phyloP scores from a whole-genome alignment of 805 yeast genomes.

The Diddensiella transvaalensis region DNA sequence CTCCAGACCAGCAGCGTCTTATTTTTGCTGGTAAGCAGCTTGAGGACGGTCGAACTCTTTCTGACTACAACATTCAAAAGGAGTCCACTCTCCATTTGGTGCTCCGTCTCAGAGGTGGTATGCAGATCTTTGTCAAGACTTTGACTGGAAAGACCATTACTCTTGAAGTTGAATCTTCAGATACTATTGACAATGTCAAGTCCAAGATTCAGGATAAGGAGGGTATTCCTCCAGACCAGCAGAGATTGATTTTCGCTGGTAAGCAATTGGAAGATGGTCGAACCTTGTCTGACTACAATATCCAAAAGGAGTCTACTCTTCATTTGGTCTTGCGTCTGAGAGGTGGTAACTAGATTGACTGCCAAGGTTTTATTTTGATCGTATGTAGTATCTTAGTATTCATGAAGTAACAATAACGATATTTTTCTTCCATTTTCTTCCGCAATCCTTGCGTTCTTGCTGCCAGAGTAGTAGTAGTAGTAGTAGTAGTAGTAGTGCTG shows the following conservation, averaged over 20 bases:
- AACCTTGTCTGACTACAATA: slow-evolving; percentile 98
- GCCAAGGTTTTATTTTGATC: not conserved
- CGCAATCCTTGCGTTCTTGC: too few relatives aligned
- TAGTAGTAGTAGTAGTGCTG: too few relatives aligned
- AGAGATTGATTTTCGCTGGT: slow-evolving; percentile 99
- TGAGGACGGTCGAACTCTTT: slow-evolving; percentile 90
- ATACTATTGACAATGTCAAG: slow-evolving; percentile 98
- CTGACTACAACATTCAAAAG: slow-evolving; percentile 94
- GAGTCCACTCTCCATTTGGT: slow-evolving; percentile 85
- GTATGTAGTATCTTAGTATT: too few relatives aligned
- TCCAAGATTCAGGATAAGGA: slow-evolving; percentile 98
- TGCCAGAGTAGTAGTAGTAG: too few relatives aligned
- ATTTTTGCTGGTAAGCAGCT: slow-evolving; percentile 95
- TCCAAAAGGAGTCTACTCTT: slow-evolving; percentile 98
- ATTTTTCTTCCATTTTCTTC: too few relatives aligned
- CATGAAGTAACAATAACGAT: not conserved
- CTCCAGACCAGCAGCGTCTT: slow-evolving; percentile 94
- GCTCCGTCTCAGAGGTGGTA: slow-evolving; percentile 82
- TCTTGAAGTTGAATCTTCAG: slow-evolving; percentile 97
- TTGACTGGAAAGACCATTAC: slow-evolving; percentile 98
- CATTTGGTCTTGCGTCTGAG: slow-evolving; percentile 96
- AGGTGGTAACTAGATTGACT: slow-evolving; percentile 48
- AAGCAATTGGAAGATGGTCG: slow-evolving; percentile 99
- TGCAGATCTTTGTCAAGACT: slow-evolving; percentile 94
- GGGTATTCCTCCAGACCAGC: slow-evolving; percentile 99